These are phyloP conservation scores for Diaporthe velutina DNA, from an alignment of 2,329 filamentous ascomycete genomes.

Conservation along the genomic window DNA sequence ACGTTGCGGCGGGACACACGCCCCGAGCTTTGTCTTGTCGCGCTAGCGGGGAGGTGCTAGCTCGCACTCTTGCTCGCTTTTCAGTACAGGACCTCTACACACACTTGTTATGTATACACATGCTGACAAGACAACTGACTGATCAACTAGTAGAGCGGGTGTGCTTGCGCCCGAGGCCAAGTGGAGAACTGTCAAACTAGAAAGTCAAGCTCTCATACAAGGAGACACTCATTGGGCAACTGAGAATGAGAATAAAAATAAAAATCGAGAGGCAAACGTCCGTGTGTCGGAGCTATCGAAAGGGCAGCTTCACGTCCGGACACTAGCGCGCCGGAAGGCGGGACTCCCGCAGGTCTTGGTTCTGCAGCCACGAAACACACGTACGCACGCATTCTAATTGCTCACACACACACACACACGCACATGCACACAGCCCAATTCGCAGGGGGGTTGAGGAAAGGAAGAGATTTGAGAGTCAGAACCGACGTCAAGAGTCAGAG, in stretches of 20 bases:
- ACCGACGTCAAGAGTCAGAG: background rate
- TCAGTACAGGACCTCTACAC: background rate
- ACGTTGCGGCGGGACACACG: background rate
- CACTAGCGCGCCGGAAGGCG: constrained; percentile 9
- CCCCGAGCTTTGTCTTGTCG: background rate
- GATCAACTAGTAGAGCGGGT: background rate
- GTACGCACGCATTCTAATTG: background rate
- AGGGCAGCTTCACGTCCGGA: constrained; percentile 4
- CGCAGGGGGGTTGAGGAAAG: background rate
- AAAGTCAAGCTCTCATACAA: background rate
- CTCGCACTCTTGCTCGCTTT: constrained; percentile 16
- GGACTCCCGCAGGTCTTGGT: constrained; percentile 13
- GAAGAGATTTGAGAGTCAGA: background rate
- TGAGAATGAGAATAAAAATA: background rate
- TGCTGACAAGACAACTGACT: background rate
- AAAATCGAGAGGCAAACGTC: background rate
- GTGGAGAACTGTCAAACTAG: background rate
- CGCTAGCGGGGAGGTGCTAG: background rate
- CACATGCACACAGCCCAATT: background rate
- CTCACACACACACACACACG: background rate
- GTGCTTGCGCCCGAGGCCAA: background rate
- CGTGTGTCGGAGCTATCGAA: constrained; percentile 29
- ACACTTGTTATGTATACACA: background rate
- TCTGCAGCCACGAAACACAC: constrained; percentile 23
- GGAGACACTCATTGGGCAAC: background rate